phyloP scores from a whole-genome alignment of 768 basidiomycete genomes.

The Phylloporus rhodoxanthus region DNA sequence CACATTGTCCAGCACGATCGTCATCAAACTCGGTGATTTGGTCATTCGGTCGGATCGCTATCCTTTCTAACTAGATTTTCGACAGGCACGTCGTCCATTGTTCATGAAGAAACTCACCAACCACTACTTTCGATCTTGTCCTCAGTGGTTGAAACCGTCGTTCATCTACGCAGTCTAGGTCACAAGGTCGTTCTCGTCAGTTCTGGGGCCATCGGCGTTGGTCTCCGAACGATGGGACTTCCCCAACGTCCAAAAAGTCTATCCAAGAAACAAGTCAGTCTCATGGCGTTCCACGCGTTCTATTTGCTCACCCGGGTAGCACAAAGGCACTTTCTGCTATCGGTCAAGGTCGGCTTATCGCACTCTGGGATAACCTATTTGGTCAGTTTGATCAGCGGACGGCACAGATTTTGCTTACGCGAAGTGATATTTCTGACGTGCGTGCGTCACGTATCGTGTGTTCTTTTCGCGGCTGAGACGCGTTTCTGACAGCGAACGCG shows the following conservation, averaged over 20 bases:
- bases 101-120: slow-evolving; percentile 89
- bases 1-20: slow-evolving; percentile 54
- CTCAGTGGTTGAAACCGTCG: slow-evolving; percentile 85
- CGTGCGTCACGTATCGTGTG: slow-evolving; percentile 14
- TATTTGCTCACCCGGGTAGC: slow-evolving; percentile 19
- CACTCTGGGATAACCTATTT: slow-evolving; percentile 95
- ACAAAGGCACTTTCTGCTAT: slow-evolving; percentile 89
- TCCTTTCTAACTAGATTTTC: slow-evolving; percentile 7
- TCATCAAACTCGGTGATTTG: slow-evolving; percentile 77
- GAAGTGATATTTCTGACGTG: slow-evolving; percentile 97
- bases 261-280: slow-evolving; percentile 81
- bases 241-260: slow-evolving; percentile 75
- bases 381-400: slow-evolving; percentile 91
- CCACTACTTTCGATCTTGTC: slow-evolving; percentile 89
- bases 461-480: neutral
- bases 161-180: slow-evolving; percentile 67
- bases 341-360: slow-evolving; percentile 93
- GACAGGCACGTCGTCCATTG: slow-evolving; percentile 88
- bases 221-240: slow-evolving; percentile 85
- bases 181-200: slow-evolving; percentile 95
- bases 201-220: slow-evolving; percentile 97
- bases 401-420: slow-evolving; percentile 88
- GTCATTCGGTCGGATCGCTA: neutral
- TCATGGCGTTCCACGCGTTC: neutral
- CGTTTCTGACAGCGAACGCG: slow-evolving; percentile 65